phyloP scores from a whole-genome alignment of 2,329 filamentous ascomycete species.

The Gaeumannomyces sp. region DNA sequence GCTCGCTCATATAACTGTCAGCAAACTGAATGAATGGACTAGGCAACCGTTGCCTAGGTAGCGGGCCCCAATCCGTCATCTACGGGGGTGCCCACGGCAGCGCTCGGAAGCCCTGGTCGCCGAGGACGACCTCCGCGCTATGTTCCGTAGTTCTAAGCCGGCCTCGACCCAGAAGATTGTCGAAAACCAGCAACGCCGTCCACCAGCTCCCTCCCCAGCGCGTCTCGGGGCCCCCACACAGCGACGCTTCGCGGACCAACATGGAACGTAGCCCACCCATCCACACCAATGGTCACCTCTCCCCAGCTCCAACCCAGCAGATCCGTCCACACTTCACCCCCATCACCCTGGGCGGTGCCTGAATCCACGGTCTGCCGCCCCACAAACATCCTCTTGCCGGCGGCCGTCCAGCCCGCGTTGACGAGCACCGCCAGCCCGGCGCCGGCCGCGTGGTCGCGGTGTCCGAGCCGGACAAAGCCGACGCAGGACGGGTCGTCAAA shows the following conservation, averaged over 20 bases:
- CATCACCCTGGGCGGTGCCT: slow-evolving; percentile 54
- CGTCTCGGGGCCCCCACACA: slow-evolving; percentile 54
- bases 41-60: too few species aligned
- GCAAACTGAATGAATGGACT: too few species aligned
- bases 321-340: slow-evolving; percentile 59
- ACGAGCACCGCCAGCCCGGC: slow-evolving; percentile 52
- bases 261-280: slow-evolving; percentile 54
- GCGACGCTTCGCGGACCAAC: slow-evolving; percentile 48
- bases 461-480: slow-evolving; percentile 49
- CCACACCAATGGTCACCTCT: slow-evolving; percentile 50
- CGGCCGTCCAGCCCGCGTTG: slow-evolving; percentile 40
- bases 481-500: slow-evolving; percentile 55
- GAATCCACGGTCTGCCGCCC: slow-evolving; percentile 52
- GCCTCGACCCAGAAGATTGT: too few species aligned
- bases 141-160: too few species aligned
- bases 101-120: too few species aligned
- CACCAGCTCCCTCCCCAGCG: slow-evolving; percentile 38
- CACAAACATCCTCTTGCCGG: slow-evolving; percentile 54
- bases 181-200: slow-evolving; percentile 7
- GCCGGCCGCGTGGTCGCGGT: slow-evolving; percentile 38
- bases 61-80: too few species aligned
- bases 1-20: too few species aligned
- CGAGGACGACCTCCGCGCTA: too few species aligned
- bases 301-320: slow-evolving; percentile 48
- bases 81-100: too few species aligned